A percentile compares a stretch with the other conserved stretches of the same genome.
phyloP scores from a whole-genome alignment of 73 alveolate genomes.

The Uronychia setigera region DNA sequence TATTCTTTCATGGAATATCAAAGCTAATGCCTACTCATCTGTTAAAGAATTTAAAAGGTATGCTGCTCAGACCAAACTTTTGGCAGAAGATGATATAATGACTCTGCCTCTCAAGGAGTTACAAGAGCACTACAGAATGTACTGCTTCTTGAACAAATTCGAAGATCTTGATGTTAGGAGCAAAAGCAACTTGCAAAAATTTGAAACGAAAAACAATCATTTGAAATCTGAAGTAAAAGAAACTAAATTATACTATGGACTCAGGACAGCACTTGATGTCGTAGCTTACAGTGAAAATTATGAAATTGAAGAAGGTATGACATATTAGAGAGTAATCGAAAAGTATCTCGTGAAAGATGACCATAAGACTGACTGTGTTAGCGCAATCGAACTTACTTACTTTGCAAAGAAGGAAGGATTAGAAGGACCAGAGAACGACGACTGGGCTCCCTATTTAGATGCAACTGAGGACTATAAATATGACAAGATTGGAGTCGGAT shows the following conservation, averaged over 20 bases:
- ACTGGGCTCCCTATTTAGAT: neutral
- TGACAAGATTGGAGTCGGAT: neutral
- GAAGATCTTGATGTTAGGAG: neutral
- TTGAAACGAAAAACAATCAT: neutral
- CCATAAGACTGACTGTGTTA: neutral
- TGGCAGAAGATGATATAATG: neutral
- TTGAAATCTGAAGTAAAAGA: too few relatives aligned
- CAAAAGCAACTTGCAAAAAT: too few relatives aligned
- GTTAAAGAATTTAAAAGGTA: neutral
- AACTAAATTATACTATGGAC: too few relatives aligned
- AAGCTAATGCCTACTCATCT: neutral
- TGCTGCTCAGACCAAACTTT: neutral
- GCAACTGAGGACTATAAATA: neutral
- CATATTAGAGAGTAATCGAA: neutral
- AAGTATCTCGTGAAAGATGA: neutral
- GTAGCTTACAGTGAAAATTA: too few relatives aligned
- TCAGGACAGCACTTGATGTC: too few relatives aligned
- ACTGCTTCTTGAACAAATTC: neutral
- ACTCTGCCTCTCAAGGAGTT: neutral
- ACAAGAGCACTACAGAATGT: neutral
- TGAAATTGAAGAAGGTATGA: neutral
- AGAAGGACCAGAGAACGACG: neutral
- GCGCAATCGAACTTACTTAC: neutral
- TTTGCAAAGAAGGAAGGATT: neutral
- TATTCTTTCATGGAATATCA: neutral